Evolutionary conservation across 2,329 filamentous ascomycete species (phyloP), one percentile per base, ranked within the genome.

Genomic region (Monilinia fructigena): DNA sequence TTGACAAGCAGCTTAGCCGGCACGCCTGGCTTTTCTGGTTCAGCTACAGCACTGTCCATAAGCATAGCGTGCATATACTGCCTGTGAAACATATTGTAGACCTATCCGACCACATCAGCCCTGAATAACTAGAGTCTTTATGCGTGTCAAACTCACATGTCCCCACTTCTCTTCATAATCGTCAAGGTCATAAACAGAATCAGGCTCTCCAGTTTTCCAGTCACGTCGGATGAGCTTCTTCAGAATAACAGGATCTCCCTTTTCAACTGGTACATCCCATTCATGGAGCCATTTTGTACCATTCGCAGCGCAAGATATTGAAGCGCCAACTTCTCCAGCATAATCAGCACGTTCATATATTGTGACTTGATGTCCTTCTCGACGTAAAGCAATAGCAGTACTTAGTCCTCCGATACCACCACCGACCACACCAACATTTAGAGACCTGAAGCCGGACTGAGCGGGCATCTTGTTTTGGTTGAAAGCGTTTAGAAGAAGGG

Each of bases 81-180:
- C 0, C 86, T 80, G 71, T 89, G 86, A 70, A 89, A 89, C 85
- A 89, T 89, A 75, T 89, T 85, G 74, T 89, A 88, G 0, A 84
- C 80, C 67, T 71, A 63, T 48, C 2, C 11, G 12, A 38, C 31
- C 28, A 20, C 20, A 50, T 60, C 16, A 60, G 8, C 6, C 20
- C 14, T 10, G 11, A 2, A 20, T 38, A 14, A 16, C 2, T 26
- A 3, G 35, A 12, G 23, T 20, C 1, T 50, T 60, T 23, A n/a
- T 58, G 16, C 6, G 16, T 67, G 12, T 65, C 28, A 14, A 66
- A 55, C 67, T 65, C 72, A 75, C 82, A 74, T 86, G 82, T 5
- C 86, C 87, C 86, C 86, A 90, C 55, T 79, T 79, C 77, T 85
- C 74, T 75, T 89, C 83, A 65, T 90, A 90, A 72, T 89, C 87